Conservation (phyloP, 257 asterid genomes). For the Solanum piurae region DNA sequence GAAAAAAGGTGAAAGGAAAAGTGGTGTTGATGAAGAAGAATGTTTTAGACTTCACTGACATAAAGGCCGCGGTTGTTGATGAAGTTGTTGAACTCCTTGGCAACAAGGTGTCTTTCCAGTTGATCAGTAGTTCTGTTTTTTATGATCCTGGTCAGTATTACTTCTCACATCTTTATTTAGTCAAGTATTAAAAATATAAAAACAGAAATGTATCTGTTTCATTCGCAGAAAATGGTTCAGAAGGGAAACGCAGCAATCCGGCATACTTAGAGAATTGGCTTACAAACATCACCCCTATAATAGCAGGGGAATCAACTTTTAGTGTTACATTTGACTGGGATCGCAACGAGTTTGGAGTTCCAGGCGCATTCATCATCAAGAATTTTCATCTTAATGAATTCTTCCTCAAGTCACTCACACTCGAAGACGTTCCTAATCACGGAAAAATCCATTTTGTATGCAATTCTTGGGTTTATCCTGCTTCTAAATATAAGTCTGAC, state of each 20-base stretch:
- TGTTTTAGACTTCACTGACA: conserved; percentile 2
- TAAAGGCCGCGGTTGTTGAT: conserved; percentile 1
- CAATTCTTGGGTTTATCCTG: background rate
- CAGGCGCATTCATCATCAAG: background rate
- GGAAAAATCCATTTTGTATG: background rate
- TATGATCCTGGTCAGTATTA: background rate
- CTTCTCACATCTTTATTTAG: background rate
- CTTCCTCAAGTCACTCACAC: background rate
- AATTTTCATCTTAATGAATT: background rate
- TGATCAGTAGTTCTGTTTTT: background rate
- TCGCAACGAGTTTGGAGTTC: background rate
- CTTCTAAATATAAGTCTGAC: background rate
- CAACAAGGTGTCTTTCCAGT: background rate
- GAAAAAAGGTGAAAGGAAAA: background rate
- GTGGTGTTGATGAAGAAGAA: conserved; percentile 11
- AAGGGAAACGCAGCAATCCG: conserved; percentile 15
- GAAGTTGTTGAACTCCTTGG: conserved; percentile 6
- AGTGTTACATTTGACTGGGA: background rate
- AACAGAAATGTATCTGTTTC: background rate
- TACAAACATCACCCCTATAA: background rate
- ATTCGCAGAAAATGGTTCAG: conserved; percentile 6
- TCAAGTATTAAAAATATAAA: background rate
- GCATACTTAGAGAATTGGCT: conserved; percentile 19
- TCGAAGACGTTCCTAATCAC: background rate
- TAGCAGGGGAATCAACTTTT: conserved; percentile 13